Evolutionary conservation across 139 green algal genomes (phyloP).

Genomic region (Eudorina sp.): DNA sequence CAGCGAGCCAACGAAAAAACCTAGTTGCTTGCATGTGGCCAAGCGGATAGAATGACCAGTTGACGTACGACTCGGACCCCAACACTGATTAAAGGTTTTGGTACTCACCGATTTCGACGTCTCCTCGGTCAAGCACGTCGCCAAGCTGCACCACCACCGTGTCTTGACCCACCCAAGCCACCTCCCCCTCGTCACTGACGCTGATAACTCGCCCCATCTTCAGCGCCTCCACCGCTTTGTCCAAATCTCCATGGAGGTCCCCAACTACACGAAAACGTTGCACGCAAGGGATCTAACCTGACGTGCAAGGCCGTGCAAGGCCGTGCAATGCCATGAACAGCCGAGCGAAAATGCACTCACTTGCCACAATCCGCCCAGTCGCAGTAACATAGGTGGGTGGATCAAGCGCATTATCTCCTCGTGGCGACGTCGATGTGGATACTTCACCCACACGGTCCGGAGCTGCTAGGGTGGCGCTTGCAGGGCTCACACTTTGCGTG

Average conservation of each 20-base stretch:
- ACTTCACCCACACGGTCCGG: slow-evolving; percentile 7
- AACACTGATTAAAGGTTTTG: no score
- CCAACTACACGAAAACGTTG: slow-evolving; percentile 81
- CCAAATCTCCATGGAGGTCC: slow-evolving; percentile 92
- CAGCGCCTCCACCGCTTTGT: slow-evolving; percentile 84
- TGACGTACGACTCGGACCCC: no score
- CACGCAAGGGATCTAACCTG: no score
- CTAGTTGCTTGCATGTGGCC: no score
- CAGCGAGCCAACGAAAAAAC: no score
- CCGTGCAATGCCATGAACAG: background rate
- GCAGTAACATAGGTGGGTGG: slow-evolving; percentile 81
- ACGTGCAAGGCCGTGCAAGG: background rate
- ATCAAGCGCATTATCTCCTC: slow-evolving; percentile 29
- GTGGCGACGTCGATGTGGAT: slow-evolving; percentile 14
- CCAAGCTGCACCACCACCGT: slow-evolving; percentile 93
- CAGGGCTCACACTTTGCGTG: slow-evolving; percentile 27
- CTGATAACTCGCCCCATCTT: slow-evolving; percentile 78
- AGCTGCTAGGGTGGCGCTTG: slow-evolving; percentile 29
- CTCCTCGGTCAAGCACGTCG: slow-evolving; percentile 92
- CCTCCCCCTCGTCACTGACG: slow-evolving; percentile 54
- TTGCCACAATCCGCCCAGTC: slow-evolving; percentile 82
- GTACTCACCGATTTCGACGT: slow-evolving; percentile 87
- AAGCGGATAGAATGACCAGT: no score
- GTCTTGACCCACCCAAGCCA: slow-evolving; percentile 85
- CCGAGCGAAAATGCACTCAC: slow-evolving; percentile 60